Conservation (phyloP, 495 filamentous ascomycete species). For the Xylaria sp. region DNA sequence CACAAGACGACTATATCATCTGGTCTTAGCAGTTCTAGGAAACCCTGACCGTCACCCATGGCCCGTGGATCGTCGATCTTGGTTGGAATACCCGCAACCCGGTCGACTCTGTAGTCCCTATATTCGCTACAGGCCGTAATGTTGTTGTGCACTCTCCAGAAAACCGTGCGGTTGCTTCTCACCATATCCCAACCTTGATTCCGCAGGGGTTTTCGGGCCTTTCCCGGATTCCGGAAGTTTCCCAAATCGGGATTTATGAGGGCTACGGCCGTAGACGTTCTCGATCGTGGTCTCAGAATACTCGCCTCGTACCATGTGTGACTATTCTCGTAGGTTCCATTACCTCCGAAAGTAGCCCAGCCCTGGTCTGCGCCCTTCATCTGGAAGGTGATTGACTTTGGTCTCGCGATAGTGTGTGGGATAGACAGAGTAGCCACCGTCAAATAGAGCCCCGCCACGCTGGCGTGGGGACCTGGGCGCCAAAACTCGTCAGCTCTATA, state of each 20-base stretch:
- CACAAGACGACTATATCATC: conserved; percentile 28
- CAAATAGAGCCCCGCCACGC: conserved; percentile 2
- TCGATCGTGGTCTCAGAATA: conserved; percentile 28
- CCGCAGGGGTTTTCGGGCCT: conserved; percentile 13
- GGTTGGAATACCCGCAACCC: conserved; percentile 21
- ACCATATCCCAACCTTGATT: conserved; percentile 31
- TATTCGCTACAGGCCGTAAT: conserved; percentile 8
- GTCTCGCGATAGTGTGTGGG: background rate
- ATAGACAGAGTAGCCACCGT: background rate
- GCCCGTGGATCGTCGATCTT: conserved; percentile 19
- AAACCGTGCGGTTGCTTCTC: conserved; percentile 11
- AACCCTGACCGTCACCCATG: conserved; percentile 24
- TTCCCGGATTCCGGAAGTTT: background rate
- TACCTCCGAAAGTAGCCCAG: conserved; percentile 19
- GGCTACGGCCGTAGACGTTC: background rate
- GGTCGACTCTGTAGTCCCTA: conserved; percentile 29
- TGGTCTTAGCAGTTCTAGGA: conserved; percentile 27
- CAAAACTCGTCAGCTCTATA: conserved; percentile 4
- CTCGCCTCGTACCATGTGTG: conserved; percentile 34
- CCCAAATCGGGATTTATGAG: conserved; percentile 17
- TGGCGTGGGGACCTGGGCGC: background rate
- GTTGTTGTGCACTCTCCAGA: conserved; percentile 33
- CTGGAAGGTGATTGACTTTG: conserved; percentile 28
- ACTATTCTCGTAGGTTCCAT: conserved; percentile 24
- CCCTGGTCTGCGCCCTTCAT: conserved; percentile 26